Evolutionary conservation across 768 basidiomycete species (phyloP).

Genomic region (Pulveroboletus sp.): DNA sequence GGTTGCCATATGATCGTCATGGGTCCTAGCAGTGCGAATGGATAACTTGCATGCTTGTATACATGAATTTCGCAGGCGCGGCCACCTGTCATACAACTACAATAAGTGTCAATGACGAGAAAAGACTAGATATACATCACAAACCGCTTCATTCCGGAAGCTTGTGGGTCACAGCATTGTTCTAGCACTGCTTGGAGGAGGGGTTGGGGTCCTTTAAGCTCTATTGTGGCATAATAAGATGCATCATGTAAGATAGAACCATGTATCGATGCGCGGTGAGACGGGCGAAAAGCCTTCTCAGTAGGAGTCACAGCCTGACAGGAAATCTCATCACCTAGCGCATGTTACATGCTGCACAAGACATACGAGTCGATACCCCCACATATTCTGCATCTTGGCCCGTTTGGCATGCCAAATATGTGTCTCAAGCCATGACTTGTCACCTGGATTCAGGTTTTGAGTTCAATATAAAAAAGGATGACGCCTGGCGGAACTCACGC

Average conservation of each 20-base stretch:
- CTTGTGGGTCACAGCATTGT: constrained; percentile 61
- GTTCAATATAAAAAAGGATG: background rate
- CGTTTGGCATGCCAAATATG: constrained; percentile 98
- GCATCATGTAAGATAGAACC: constrained; percentile 88
- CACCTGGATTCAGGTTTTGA: constrained; percentile 39
- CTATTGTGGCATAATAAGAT: constrained; percentile 75
- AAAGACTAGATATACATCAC: background rate
- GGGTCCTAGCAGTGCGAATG: constrained; percentile 66
- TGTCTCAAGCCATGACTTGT: constrained; percentile 92
- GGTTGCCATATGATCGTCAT: constrained; percentile 72
- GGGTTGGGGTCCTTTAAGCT: constrained; percentile 61
- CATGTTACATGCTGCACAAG: background rate
- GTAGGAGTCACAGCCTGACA: constrained; percentile 76
- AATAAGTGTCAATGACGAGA: background rate
- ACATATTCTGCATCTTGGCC: constrained; percentile 89
- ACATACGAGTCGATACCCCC: constrained; percentile 84
- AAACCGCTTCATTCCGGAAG: constrained; percentile 60
- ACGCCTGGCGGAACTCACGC: constrained; percentile 38
- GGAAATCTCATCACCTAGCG: background rate
- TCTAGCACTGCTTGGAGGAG: constrained; percentile 51
- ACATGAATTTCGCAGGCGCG: constrained; percentile 62
- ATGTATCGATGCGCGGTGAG: constrained; percentile 82
- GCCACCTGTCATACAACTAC: constrained; percentile 62
- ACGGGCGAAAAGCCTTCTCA: constrained; percentile 88
- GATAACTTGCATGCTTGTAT: constrained; percentile 62